Base-by-base conservation (phyloP, 2,329 filamentous ascomycete genomes). In the Fulvia fulva region DNA sequence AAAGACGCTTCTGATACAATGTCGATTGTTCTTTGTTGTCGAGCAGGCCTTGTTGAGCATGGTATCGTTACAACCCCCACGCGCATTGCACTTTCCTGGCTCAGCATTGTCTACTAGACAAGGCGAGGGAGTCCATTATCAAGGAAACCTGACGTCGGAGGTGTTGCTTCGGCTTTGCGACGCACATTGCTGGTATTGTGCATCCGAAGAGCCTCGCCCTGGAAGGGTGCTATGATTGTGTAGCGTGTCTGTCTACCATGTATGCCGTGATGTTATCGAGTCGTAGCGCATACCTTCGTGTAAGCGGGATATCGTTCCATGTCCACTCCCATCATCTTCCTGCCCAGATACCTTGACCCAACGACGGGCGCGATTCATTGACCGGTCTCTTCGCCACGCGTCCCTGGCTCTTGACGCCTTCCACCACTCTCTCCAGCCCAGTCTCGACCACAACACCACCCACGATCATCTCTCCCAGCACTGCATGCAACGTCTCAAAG, bases 401-500 rank as follows among this genome's bases (percentile, higher is more conserved):
- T 19, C 89, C 89, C 70, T 92, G 89, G 8, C 85, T 73, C 67
- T 72, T 87, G 5, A 97, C 93, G 0, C 90, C 92, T 32, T 90
- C 83, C 4, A 97, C 89, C 55, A 97, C 94, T 73, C 87, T 87
- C 58, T 96, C 91, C 61, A 96, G 76, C 68, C 88, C 90, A 30
- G 93, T 97, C 78, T 97, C 93, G 23, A 97, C 87, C 16, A 97
- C 93, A 14, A 97, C 91, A 0, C 93, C 93, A 14, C 93, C 93
- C 16, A 96, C 90, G 57, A 97, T 89, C 90, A 97, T 96, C 80
- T 97, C 93, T 58, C 86, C 87, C 9, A 97, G 79, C 16, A 91
- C 87, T 8, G 93, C 89, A 78, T 99, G 94, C 69, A 99, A 81
- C 16, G 91, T 95, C 81, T 99, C 94, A 68, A 96, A 99, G 73